Evolutionary conservation across 2,329 filamentous ascomycete species (phyloP), one percentile per base, ranked within the genome.

Genomic region (Ophiosphaerella korrae): DNA sequence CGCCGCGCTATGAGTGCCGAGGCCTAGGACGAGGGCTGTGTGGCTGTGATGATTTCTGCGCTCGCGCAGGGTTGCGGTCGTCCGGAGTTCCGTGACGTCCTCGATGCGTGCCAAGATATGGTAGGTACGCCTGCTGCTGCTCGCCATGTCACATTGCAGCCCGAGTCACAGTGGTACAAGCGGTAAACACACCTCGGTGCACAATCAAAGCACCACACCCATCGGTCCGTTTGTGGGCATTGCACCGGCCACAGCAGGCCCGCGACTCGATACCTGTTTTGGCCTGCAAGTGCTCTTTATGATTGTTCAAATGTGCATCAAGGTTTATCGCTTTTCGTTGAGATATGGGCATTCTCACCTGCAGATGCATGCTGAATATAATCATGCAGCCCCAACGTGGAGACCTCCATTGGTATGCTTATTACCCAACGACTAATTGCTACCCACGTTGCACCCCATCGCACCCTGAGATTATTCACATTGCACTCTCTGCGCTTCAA

Each of bases 1-100:
- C 53, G 40, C 56, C 51, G 54, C 57, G 50, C 54, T 46, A 57
- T 18, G 33, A 44, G 40, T 56, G 49, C 56, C 60, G 62, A 60
- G 55, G 48, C 48, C 43, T 44, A 44, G 57, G 52, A 40, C 6
- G 26, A 21, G 18, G 18, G 18, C 18, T 21, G 18, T 4, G 18
- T 21, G 18, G 18, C 3, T 29, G 36, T 39, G 42, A 44, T 31
- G 18, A 34, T 45, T 38, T 48, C 58, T 56, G 56, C 47, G 52
- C 56, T 54, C 49, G 29, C 11, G 21, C 12, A 41, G 8, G 14
- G 3, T 29, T n/a, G 38, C 38, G 21, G 13, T 26, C n/a, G 38
- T n/a, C 14, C 38, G 24, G 40, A 36, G 37, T 9, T 26, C 39
- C 21, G 31, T 45, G 29, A 50, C 44, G 46, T 45, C 42, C 34